Evolutionary conservation across 1,139 yeast species (phyloP).

Genomic region (Candida dubliniensis): DNA sequence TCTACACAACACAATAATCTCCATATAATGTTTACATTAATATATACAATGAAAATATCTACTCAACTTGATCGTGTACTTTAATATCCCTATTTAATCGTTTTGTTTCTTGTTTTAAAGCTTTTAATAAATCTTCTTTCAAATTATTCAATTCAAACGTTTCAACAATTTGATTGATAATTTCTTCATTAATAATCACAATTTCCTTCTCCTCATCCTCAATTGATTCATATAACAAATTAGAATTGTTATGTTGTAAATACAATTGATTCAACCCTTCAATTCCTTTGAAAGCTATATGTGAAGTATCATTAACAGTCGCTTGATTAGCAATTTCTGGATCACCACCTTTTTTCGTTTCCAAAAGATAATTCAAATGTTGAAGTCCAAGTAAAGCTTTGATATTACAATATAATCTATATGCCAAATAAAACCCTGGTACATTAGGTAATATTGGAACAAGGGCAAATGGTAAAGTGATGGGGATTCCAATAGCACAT

Average conservation of each 20-base stretch:
- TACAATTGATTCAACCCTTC: constrained; percentile 22
- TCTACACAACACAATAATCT: background rate
- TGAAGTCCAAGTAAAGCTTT: constrained; percentile 77
- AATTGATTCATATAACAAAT: constrained; percentile 14
- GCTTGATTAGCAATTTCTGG: constrained; percentile 11
- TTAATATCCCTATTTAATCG: constrained; percentile 24
- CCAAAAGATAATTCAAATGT: constrained; percentile 58
- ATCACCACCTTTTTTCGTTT: constrained; percentile 19
- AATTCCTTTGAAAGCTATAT: constrained; percentile 23
- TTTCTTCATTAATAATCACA: constrained; percentile 30
- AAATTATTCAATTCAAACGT: constrained; percentile 36
- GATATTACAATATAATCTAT: constrained; percentile 80
- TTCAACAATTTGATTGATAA: constrained; percentile 31
- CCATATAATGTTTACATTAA: too few species aligned
- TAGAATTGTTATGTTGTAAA: constrained; percentile 9
- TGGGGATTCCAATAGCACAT: constrained; percentile 67
- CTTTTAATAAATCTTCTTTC: constrained; percentile 42
- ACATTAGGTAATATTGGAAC: constrained; percentile 89
- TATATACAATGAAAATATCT: constrained; percentile 4
- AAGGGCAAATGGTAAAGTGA: constrained; percentile 77
- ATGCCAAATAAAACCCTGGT: constrained; percentile 88
- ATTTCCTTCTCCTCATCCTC: constrained; percentile 27
- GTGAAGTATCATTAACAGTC: constrained; percentile 21
- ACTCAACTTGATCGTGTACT: constrained; percentile 20
- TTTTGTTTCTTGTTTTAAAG: constrained; percentile 47